Percentiles rank a stretch among this genome's conserved stretches.
These are phyloP conservation scores for Amborella trichopoda DNA, from an alignment of 164 flowering plant species.

Conservation along the genomic window DNA sequence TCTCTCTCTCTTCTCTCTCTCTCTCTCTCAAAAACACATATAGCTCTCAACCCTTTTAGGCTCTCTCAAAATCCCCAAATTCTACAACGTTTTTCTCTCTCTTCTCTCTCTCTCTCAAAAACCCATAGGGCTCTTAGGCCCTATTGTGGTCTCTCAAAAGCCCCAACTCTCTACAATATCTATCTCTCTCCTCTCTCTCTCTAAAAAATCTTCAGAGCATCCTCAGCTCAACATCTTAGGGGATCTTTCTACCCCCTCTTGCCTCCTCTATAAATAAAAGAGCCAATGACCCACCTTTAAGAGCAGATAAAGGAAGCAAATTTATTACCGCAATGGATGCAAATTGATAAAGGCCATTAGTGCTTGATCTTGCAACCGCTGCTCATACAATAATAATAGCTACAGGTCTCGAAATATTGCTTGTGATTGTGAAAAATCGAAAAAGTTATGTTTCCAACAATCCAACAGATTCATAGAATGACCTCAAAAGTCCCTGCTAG, in stretches of 20 bases:
- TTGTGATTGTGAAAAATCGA: constrained; percentile 80
- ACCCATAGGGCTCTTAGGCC: too few species aligned
- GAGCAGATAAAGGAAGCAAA: constrained; percentile 90
- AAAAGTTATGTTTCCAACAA: constrained; percentile 70
- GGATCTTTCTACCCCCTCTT: constrained; percentile 89
- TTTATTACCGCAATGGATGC: constrained; percentile 82
- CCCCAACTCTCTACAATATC: too few species aligned
- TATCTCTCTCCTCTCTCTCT: too few species aligned
- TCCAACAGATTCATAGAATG: constrained; percentile 65
- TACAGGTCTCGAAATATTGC: constrained; percentile 90
- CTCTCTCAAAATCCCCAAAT: too few species aligned
- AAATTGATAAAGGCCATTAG: constrained; percentile 87
- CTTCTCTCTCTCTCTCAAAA: too few species aligned
- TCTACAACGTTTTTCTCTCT: too few species aligned
- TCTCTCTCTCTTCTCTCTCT: too few species aligned
- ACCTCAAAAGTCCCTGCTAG: constrained; percentile 72
- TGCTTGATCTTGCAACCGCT: constrained; percentile 83
- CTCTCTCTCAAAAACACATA: too few species aligned
- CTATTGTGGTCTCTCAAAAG: too few species aligned
- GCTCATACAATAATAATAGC: constrained; percentile 98
- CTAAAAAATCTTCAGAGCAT: too few species aligned
- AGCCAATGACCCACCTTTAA: constrained; percentile 91
- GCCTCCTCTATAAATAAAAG: constrained; percentile 82
- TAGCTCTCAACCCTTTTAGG: too few species aligned
- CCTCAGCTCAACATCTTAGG: constrained; percentile 78